Conservation (phyloP, 495 filamentous ascomycete species). For the Astrothelium macrocarpum region DNA sequence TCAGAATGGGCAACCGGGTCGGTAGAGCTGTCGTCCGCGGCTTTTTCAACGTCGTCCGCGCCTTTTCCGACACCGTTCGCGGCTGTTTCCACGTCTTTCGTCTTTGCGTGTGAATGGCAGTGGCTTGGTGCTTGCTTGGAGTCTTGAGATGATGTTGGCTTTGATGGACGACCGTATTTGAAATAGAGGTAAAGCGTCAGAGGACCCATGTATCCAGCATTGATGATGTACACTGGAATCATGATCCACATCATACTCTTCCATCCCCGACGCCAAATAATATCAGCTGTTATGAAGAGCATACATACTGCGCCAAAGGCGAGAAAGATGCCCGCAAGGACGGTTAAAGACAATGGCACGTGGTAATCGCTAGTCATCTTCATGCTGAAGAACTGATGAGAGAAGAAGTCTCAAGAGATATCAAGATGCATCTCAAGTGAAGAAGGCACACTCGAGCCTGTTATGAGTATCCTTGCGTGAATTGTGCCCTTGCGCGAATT, state of each 20-base stretch:
- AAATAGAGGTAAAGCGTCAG: conserved; percentile 13
- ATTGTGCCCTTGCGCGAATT: not conserved
- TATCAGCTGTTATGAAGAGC: conserved; percentile 9
- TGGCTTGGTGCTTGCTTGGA: not conserved
- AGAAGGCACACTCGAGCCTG: not conserved
- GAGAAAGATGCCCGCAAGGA: conserved; percentile 8
- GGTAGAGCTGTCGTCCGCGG: not conserved
- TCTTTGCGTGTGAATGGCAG: not conserved
- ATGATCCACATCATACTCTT: conserved; percentile 15
- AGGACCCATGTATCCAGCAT: conserved; percentile 14
- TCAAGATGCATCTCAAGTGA: not conserved
- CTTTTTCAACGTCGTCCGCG: conserved; percentile 17
- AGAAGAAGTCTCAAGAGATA: conserved; percentile 1
- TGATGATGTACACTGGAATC: conserved; percentile 14
- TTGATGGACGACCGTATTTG: conserved; percentile 15
- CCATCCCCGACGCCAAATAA: conserved; percentile 13
- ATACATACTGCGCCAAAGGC: conserved; percentile 4
- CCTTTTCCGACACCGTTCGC: too few species aligned
- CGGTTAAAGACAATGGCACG: conserved; percentile 9
- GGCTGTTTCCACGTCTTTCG: conserved; percentile 12
- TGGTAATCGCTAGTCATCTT: conserved; percentile 3
- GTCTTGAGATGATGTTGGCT: not conserved
- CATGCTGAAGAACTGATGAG: not conserved
- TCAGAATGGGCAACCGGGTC: not conserved
- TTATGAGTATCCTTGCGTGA: not conserved